Conservation (phyloP, 805 yeast genomes). For the Starmerella davenportii region DNA sequence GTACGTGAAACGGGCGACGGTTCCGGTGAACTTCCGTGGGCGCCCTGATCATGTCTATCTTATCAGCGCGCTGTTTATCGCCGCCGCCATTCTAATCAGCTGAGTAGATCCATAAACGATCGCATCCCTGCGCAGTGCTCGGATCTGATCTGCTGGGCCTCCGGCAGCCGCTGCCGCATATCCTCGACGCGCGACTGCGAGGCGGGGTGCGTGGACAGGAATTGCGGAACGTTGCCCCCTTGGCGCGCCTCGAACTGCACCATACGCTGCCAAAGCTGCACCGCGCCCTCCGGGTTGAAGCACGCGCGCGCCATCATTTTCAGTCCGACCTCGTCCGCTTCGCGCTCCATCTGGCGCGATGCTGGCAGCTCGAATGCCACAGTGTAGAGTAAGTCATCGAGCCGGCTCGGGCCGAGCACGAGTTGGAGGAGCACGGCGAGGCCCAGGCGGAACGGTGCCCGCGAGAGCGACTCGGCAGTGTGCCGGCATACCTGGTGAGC, state of each 20-base stretch:
- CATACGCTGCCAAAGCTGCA: slow-evolving; percentile 74
- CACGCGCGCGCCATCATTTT: slow-evolving; percentile 86
- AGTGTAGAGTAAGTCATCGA: slow-evolving; percentile 36
- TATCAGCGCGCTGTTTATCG: no score
- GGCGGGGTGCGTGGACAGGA: slow-evolving; percentile 80
- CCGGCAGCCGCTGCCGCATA: slow-evolving; percentile 45
- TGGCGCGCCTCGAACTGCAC: slow-evolving; percentile 27
- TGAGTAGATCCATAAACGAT: not conserved
- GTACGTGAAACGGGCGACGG: no score
- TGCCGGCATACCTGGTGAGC: slow-evolving; percentile 92
- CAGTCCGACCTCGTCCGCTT: slow-evolving; percentile 88
- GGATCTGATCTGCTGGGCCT: slow-evolving; percentile 16
- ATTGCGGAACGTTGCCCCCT: slow-evolving; percentile 32
- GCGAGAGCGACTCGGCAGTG: slow-evolving; percentile 63
- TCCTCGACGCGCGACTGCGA: slow-evolving; percentile 52
- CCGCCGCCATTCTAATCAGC: no score
- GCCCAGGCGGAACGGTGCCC: slow-evolving; percentile 50
- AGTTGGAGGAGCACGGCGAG: slow-evolving; percentile 38
- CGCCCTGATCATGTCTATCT: no score
- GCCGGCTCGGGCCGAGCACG: slow-evolving; percentile 38
- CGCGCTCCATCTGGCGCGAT: slow-evolving; percentile 84
- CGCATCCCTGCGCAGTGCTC: slow-evolving; percentile 2
- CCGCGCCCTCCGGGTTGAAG: slow-evolving; percentile 58
- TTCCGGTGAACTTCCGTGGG: no score
- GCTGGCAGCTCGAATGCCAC: slow-evolving; percentile 61